Percentiles rank a stretch among this genome's conserved stretches.
These are phyloP conservation scores for Arachnomyces sp. DNA, from an alignment of 2,329 filamentous ascomycete species.

Conservation along the genomic window DNA sequence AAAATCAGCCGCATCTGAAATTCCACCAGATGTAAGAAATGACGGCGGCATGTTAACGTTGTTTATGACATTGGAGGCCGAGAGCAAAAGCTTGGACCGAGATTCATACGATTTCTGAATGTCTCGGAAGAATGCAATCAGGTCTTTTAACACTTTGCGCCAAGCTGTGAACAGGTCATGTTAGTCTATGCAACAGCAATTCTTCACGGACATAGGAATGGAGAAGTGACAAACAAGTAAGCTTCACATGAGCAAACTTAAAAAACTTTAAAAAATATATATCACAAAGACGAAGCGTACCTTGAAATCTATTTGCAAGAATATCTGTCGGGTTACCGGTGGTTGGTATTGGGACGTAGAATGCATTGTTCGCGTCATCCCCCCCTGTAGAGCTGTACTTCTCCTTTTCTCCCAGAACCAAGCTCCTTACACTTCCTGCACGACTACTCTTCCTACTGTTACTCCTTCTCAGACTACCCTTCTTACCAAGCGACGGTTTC, in stretches of 20 bases:
- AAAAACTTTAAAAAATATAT: slow-evolving; percentile 7
- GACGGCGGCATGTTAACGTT: slow-evolving; percentile 67
- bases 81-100: slow-evolving; percentile 71
- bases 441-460: slow-evolving; percentile 73
- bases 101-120: slow-evolving; percentile 84
- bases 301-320: slow-evolving; percentile 79
- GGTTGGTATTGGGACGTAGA: slow-evolving; percentile 83
- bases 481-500: slow-evolving; percentile 68
- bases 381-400: slow-evolving; percentile 39
- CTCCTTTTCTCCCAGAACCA: slow-evolving; percentile 60
- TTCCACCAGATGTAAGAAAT: slow-evolving; percentile 73
- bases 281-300: slow-evolving; percentile 41
- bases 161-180: slow-evolving; percentile 53
- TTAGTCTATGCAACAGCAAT: slow-evolving; percentile 9
- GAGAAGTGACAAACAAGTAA: not conserved
- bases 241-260: too few relatives aligned
- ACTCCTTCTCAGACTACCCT: slow-evolving; percentile 67
- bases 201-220: slow-evolving; percentile 2
- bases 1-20: slow-evolving; percentile 78
- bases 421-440: slow-evolving; percentile 78
- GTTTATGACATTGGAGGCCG: slow-evolving; percentile 76
- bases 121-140: slow-evolving; percentile 90
- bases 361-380: slow-evolving; percentile 70
- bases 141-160: slow-evolving; percentile 89
- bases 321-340: slow-evolving; percentile 80